phyloP scores from a whole-genome alignment of 148 eudicot genomes.

The Camellia granthamiana region DNA sequence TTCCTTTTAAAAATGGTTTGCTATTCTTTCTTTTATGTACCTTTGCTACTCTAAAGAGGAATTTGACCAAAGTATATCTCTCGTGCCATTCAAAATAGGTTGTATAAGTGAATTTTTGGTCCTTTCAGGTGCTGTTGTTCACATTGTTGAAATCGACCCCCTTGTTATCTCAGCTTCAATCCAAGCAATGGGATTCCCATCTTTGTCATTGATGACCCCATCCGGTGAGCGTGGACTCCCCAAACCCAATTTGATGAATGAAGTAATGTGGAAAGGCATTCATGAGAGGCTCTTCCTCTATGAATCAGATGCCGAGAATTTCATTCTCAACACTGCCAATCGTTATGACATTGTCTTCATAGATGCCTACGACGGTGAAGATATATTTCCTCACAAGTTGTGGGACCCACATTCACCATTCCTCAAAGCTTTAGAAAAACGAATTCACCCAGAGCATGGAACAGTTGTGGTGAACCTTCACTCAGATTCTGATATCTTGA shows the following conservation, averaged over 20 bases:
- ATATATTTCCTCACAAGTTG: conserved; percentile 74
- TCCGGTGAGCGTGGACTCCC: conserved; percentile 44
- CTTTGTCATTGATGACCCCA: conserved; percentile 49
- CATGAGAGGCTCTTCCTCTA: conserved; percentile 84
- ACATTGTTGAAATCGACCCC: conserved; percentile 92
- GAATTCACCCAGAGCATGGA: conserved; percentile 81
- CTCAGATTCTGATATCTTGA: conserved; percentile 45
- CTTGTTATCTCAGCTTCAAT: conserved; percentile 78
- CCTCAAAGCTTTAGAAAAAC: conserved; percentile 54
- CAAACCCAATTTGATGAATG: conserved; percentile 40
- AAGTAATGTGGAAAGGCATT: conserved; percentile 78
- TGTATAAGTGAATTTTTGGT: background rate
- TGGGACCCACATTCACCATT: conserved; percentile 86
- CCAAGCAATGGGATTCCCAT: conserved; percentile 89
- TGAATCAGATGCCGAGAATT: conserved; percentile 81
- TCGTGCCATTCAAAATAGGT: no score
- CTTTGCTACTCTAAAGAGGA: no score
- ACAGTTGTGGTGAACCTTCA: conserved; percentile 98
- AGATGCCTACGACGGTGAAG: conserved; percentile 92
- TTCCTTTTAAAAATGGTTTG: no score
- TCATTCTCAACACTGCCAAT: conserved; percentile 44
- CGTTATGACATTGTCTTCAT: conserved; percentile 76
- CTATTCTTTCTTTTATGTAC: no score
- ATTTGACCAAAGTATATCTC: no score
- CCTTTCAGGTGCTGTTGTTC: conserved; percentile 64